A percentile compares a stretch with the other conserved stretches of the same genome.
phyloP scores from a whole-genome alignment of 371 early-diverging fungal genomes.

The Mortierella sp. region DNA sequence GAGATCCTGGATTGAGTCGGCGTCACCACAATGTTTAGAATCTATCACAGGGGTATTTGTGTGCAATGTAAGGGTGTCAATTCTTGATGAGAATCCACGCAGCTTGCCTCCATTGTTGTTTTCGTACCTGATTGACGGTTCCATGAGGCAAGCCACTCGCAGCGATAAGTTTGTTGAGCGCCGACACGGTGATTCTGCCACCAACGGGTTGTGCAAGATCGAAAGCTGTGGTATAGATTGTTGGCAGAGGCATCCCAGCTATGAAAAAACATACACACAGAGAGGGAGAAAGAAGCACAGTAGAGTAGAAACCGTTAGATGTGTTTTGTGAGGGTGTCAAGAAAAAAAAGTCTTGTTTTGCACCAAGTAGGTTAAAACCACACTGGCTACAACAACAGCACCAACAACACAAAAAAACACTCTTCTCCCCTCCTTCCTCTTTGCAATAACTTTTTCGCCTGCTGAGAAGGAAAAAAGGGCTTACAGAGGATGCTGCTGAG shows the following conservation, averaged over 20 bases:
- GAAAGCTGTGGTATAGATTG: slow-evolving; percentile 70
- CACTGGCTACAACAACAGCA: background rate
- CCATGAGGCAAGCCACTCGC: slow-evolving; percentile 66
- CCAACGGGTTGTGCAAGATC: slow-evolving; percentile 65
- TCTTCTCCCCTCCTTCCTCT: background rate
- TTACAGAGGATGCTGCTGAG: slow-evolving; percentile 53
- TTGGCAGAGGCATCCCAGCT: slow-evolving; percentile 71
- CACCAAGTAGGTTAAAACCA: background rate
- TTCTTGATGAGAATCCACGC: too few species aligned
- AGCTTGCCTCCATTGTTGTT: too few species aligned
- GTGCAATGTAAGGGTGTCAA: too few species aligned
- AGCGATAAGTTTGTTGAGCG: slow-evolving; percentile 65
- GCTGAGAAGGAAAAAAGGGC: background rate
- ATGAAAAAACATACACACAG: background rate
- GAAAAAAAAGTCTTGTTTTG: background rate
- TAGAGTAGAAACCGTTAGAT: background rate
- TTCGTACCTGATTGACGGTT: slow-evolving; percentile 66
- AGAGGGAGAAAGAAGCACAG: background rate
- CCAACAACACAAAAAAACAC: background rate
- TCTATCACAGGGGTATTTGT: slow-evolving; percentile 26
- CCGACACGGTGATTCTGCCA: slow-evolving; percentile 65
- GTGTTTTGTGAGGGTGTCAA: background rate
- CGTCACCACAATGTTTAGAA: slow-evolving; percentile 62
- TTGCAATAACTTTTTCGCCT: background rate
- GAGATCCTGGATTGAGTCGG: slow-evolving; percentile 68